phyloP scores from a whole-genome alignment of 1,139 yeast genomes.

The Nakaseomyces bracarensis region DNA sequence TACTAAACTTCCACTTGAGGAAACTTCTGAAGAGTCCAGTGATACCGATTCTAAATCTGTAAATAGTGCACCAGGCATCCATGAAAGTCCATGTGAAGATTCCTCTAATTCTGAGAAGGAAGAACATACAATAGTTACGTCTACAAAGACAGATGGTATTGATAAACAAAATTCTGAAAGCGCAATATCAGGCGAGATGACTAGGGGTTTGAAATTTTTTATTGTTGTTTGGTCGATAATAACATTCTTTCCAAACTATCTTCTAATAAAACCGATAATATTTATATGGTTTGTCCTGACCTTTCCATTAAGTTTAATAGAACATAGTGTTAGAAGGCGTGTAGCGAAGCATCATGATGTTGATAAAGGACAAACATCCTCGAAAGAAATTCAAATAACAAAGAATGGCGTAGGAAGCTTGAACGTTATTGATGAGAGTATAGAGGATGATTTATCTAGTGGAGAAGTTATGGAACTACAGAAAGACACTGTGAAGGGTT shows the following conservation, averaged over 20 bases:
- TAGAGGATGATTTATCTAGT: conserved; percentile 26
- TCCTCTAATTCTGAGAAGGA: too few relatives aligned
- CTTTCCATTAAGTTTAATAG: conserved; percentile 43
- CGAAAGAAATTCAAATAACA: conserved; percentile 6
- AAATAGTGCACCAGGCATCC: too few relatives aligned
- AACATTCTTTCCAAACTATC: conserved; percentile 38
- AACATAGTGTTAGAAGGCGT: conserved; percentile 20
- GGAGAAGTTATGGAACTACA: conserved; percentile 29
- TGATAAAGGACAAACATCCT: conserved; percentile 11
- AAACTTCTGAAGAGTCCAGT: too few relatives aligned
- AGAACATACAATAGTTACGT: too few relatives aligned
- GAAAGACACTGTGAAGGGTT: conserved; percentile 27
- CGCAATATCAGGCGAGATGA: not conserved
- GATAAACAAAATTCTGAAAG: not conserved
- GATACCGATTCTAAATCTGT: too few relatives aligned
- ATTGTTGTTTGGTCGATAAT: conserved; percentile 19
- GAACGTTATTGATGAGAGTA: conserved; percentile 11
- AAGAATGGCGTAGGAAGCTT: not conserved
- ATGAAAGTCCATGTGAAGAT: too few relatives aligned
- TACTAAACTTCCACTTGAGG: too few relatives aligned
- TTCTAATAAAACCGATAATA: conserved; percentile 40
- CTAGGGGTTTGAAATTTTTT: conserved; percentile 1
- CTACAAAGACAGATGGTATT: too few relatives aligned
- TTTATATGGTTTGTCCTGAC: conserved; percentile 40
- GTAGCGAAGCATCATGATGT: not conserved